Evolutionary conservation across 73 alveolate genomes (phyloP).

Genomic region (Stentor coeruleus): DNA sequence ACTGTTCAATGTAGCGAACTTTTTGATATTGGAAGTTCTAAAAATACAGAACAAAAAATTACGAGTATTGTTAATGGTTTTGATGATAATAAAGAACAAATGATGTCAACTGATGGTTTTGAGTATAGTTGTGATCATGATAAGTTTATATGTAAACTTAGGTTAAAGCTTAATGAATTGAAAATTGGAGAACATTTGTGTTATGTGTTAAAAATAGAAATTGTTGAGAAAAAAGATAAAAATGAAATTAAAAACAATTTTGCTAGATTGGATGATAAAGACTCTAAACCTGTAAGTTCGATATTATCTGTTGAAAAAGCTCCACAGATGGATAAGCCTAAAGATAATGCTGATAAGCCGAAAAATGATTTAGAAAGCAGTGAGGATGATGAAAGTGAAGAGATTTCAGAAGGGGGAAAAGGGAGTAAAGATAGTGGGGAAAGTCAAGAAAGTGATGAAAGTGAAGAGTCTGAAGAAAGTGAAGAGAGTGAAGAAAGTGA

Average conservation of each 20-base stretch:
- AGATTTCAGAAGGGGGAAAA: neutral
- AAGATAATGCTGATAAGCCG: too few relatives aligned
- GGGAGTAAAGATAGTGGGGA: neutral
- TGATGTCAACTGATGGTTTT: conserved; percentile 11
- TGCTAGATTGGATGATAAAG: neutral
- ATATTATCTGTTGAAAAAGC: neutral
- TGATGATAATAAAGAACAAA: conserved; percentile 14
- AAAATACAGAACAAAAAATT: conserved; percentile 5
- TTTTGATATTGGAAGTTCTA: neutral
- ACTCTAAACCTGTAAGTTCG: neutral
- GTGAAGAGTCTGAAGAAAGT: neutral
- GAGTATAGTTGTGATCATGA: conserved; percentile 8
- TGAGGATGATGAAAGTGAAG: neutral
- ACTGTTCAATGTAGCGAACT: neutral
- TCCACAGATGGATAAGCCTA: neutral
- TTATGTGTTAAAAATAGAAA: neutral
- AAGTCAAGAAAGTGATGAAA: neutral
- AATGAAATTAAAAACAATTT: neutral
- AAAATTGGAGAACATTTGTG: neutral
- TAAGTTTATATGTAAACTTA: neutral
- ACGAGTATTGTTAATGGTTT: neutral
- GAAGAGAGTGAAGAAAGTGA: neutral
- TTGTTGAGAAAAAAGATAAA: neutral
- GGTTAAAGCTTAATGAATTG: neutral
- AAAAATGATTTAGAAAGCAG: too few relatives aligned